A percentile compares a stretch with the other conserved stretches of the same genome.
Evolutionary conservation across 2,329 filamentous ascomycete species (phyloP).

Genomic region (Allantophomopsis cytisporea): DNA sequence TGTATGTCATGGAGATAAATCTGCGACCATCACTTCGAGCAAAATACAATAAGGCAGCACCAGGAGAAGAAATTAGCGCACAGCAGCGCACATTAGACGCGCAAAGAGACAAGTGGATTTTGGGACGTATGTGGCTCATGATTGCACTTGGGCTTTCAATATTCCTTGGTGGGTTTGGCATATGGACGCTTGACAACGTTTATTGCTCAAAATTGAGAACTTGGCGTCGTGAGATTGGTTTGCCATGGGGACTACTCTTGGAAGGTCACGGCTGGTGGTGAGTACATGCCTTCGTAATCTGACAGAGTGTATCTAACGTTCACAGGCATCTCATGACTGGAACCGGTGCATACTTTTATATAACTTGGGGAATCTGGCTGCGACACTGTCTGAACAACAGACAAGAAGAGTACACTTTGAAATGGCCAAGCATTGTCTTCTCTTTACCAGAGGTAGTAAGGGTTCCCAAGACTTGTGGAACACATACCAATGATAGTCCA

Average conservation of each 20-base stretch:
- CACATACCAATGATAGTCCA: too few relatives aligned
- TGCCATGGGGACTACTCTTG: conserved; percentile 60
- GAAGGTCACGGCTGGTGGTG: conserved; percentile 64
- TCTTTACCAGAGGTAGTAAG: conserved; percentile 19
- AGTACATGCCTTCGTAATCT: conserved; percentile 16
- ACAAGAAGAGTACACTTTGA: conserved; percentile 50
- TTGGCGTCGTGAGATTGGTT: conserved; percentile 48
- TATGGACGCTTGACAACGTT: conserved; percentile 55
- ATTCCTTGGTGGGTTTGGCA: conserved; percentile 51
- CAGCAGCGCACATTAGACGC: conserved; percentile 24
- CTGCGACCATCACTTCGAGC: conserved; percentile 36
- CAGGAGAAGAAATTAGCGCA: conserved; percentile 16
- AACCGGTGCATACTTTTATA: conserved; percentile 55
- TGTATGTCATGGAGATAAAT: conserved; percentile 56
- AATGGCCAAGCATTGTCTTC: conserved; percentile 45
- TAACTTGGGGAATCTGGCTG: conserved; percentile 60
- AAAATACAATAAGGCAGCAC: conserved; percentile 13
- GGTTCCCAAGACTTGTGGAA: too few relatives aligned
- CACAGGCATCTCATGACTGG: conserved; percentile 57
- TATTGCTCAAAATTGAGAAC: conserved; percentile 42
- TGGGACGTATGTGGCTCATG: conserved; percentile 57
- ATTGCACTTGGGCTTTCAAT: conserved; percentile 43
- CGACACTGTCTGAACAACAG: conserved; percentile 53
- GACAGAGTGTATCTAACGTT: background rate
- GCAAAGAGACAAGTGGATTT: conserved; percentile 40